Base-by-base conservation (phyloP, 78 protist species). In the Dictyostelium intermedium region DNA sequence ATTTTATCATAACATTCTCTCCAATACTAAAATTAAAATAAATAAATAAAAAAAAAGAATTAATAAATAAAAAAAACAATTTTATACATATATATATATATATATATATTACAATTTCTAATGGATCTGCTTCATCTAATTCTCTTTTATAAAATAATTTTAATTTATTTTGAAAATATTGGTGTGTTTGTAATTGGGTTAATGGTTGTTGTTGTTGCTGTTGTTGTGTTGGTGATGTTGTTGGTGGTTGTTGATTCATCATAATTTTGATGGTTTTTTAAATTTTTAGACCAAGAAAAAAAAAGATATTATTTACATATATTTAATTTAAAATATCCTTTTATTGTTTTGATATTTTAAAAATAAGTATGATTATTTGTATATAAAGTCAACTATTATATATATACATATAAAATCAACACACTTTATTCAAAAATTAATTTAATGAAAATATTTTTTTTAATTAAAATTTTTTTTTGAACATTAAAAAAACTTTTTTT, bases 1-100 rank as follows among this genome's bases (percentile, higher is more conserved):
- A 89, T 78, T 69, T 89, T 89, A 30, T 89, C 94, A 80, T 89
- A 89, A 32, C 83, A 84, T 34, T 89, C 94, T 80, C 94, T 78
- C 94, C 94, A 89, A 86, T 63, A 56, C 93, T 78, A 20, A 35
- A 84, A 14, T 32, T 25, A 35, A 25, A 20, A 14, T 20, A 79
- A 47, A 5, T 43, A 20, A 18, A 1, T 20, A 18, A 56, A 56
- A 20, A 61, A 61, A n/a, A 61, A 61, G 2, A 5, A 61, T 8
- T n/a, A 61, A 18, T 5, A 61, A n/a, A 61, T 2, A 30, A 37
- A 69, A 20, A n/a, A 27, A 6, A 10, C 47, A 32, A 4, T 32
- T 10, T 7, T 43, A 18, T 47, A 2, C 41, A 25, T 66, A 70
- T 32, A 34, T 41, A 1, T 37, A 41, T 53, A 60, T 6, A 1